These are phyloP conservation scores for apple (Malus domestica) DNA, from an alignment of 306 rosid species.

Conservation along the genomic window ASM211411v1 NC_041798.1:30803001-30803500, in stretches of 20 bases:
- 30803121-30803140: neutral
- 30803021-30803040: neutral
- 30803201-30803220: too few species aligned
- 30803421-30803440: neutral
- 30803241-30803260: too few species aligned
- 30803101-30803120: too few species aligned
- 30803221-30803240: too few species aligned
- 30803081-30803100: too few species aligned
- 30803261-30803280: too few species aligned
- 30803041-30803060: neutral
- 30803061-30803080: neutral
- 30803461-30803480: neutral
- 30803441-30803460: neutral
- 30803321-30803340: neutral
- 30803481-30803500: neutral
- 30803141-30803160: too few species aligned
- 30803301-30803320: neutral
- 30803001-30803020: neutral
- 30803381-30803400: too few species aligned
- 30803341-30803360: neutral
- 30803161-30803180: too few species aligned
- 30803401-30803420: neutral
- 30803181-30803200: too few species aligned
- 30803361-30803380: too few species aligned
- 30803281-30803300: too few species aligned